These are phyloP conservation scores for Fusarium longipes DNA, from an alignment of 2,329 filamentous ascomycete species.

Conservation along the genomic window DNA sequence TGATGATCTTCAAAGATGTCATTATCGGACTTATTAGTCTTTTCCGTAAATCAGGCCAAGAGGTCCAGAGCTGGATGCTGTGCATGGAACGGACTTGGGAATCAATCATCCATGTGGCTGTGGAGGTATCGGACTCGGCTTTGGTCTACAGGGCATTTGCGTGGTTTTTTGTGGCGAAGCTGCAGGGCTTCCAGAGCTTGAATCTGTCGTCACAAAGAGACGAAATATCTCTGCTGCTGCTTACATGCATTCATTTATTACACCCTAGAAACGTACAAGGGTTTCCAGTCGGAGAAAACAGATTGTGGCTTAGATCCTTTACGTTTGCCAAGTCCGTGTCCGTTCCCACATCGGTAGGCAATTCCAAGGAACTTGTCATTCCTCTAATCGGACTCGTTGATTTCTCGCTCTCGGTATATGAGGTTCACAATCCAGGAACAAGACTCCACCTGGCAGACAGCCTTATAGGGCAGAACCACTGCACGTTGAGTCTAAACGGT, in stretches of 20 bases:
- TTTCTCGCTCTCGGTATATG: background rate
- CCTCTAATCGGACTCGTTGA: background rate
- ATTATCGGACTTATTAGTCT: background rate
- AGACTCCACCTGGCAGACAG: slow-evolving; percentile 6
- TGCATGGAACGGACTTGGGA: slow-evolving; percentile 15
- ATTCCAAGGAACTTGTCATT: background rate
- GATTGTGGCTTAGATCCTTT: slow-evolving; percentile 10
- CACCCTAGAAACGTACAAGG: background rate
- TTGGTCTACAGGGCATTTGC: background rate
- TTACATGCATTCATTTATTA: background rate
- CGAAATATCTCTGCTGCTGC: background rate
- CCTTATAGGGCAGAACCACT: slow-evolving; percentile 21
- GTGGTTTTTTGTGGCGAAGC: slow-evolving; percentile 5
- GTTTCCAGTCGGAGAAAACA: background rate
- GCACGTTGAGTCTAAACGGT: background rate
- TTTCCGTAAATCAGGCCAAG: slow-evolving; percentile 12
- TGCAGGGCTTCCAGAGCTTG: background rate
- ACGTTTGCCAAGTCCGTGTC: slow-evolving; percentile 22
- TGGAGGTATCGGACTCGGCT: slow-evolving; percentile 16
- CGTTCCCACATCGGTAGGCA: slow-evolving; percentile 12
- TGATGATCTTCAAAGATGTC: slow-evolving; percentile 1
- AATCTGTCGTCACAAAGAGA: background rate
- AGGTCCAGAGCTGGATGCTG: background rate
- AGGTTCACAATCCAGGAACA: slow-evolving; percentile 3
- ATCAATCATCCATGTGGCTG: slow-evolving; percentile 9